phyloP scores from a whole-genome alignment of 2,329 filamentous ascomycete species.

The Apiospora hydei region DNA sequence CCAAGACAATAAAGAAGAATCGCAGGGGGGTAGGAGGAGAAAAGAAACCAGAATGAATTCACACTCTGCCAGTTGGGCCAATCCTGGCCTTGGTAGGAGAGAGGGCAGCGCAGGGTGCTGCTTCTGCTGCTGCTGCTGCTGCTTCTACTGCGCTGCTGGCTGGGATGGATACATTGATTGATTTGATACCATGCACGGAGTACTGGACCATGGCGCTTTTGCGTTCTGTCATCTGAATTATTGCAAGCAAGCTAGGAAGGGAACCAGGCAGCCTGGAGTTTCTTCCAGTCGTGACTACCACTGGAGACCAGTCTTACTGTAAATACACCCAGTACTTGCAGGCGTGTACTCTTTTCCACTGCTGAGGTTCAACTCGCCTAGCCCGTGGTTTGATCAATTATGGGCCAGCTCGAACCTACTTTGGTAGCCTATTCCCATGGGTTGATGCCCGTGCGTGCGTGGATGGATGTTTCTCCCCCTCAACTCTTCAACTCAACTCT shows the following conservation, averaged over 20 bases:
- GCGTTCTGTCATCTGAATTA: slow-evolving; percentile 22
- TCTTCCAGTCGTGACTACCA: not conserved
- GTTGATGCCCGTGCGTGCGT: slow-evolving; percentile 4
- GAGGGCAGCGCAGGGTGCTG: not conserved
- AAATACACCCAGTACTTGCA: not conserved
- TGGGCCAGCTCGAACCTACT: slow-evolving; percentile 21
- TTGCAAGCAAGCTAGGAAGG: not conserved
- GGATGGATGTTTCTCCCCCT: not conserved
- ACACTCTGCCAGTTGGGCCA: not conserved
- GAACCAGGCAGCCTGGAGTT: slow-evolving; percentile 11
- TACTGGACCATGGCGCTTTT: not conserved
- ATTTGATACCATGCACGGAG: not conserved
- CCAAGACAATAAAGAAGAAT: slow-evolving; percentile 22
- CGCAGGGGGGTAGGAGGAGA: not conserved
- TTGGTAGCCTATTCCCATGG: slow-evolving; percentile 19
- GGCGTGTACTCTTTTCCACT: not conserved
- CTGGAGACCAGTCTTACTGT: not conserved
- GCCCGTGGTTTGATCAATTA: slow-evolving; percentile 21
- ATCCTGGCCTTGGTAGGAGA: not conserved
- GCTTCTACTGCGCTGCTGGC: not conserved
- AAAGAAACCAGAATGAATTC: not conserved
- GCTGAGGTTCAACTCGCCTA: slow-evolving; percentile 20
- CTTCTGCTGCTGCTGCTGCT: not conserved
- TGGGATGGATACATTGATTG: not conserved
- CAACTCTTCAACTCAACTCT: not conserved